Percentiles rank a stretch among this genome's conserved stretches.
These are phyloP conservation scores for Corylus americana DNA, from an alignment of 306 rosid species.

Conservation along the genomic window DNA sequence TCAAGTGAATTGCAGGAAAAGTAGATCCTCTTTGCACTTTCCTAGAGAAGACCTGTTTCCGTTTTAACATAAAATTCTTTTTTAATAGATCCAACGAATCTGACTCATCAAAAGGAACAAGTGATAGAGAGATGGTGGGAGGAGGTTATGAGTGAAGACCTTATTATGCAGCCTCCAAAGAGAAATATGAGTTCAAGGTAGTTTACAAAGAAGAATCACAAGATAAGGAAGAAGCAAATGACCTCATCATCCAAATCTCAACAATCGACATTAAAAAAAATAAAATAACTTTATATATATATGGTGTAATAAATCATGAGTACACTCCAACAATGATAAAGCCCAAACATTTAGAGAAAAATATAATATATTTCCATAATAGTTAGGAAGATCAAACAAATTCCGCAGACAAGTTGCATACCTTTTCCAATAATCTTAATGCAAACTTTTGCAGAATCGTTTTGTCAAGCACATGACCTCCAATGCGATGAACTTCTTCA, in stretches of 20 bases:
- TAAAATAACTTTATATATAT: neutral
- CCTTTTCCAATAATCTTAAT: constrained; percentile 71
- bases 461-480: constrained; percentile 97
- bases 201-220: neutral
- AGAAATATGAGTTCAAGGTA: neutral
- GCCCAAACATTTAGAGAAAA: neutral
- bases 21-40: neutral
- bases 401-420: constrained; percentile 25
- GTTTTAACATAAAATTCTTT: too few relatives aligned
- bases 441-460: constrained; percentile 85
- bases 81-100: neutral
- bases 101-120: neutral
- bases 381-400: constrained; percentile 4
- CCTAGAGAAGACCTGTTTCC: neutral
- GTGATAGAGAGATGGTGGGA: neutral
- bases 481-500: constrained; percentile 93
- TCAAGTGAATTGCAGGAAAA: neutral
- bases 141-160: neutral
- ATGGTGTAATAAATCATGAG: neutral
- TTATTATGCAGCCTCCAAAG: neutral
- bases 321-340: neutral
- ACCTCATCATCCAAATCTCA: neutral
- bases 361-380: neutral
- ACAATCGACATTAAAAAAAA: neutral
- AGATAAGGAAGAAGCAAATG: constrained; percentile 1